These are phyloP conservation scores for Astraeus odoratus DNA, from an alignment of 768 basidiomycete species.

Conservation along the genomic window DNA sequence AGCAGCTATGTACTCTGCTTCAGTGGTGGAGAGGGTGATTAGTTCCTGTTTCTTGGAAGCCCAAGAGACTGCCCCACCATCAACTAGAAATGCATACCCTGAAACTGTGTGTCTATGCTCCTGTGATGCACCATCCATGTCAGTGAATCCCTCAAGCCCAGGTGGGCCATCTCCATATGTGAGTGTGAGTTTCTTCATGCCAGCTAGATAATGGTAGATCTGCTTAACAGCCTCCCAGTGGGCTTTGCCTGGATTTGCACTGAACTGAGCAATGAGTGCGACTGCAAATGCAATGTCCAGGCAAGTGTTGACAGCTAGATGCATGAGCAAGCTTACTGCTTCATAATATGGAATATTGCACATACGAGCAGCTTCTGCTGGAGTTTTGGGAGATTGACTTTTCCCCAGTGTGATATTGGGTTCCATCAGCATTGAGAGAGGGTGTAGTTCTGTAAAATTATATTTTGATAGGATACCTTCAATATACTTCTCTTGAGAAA, in stretches of 20 bases:
- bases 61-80: constrained; percentile 21
- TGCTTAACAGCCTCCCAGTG: not conserved
- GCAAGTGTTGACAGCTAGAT: not conserved
- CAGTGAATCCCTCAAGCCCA: not conserved
- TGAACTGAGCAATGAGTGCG: not conserved
- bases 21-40: constrained; percentile 30
- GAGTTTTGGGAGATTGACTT: constrained; percentile 14
- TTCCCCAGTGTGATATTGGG: constrained; percentile 9
- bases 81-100: constrained; percentile 16
- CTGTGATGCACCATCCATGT: not conserved
- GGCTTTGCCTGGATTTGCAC: not conserved
- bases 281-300: not conserved
- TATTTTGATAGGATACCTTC: constrained; percentile 23
- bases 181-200: constrained; percentile 12
- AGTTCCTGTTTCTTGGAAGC: constrained; percentile 30
- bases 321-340: constrained; percentile 3
- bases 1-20: constrained; percentile 25
- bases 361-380: constrained; percentile 16
- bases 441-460: constrained; percentile 1
- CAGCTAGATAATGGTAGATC: constrained; percentile 1
- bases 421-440: not conserved
- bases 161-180: not conserved
- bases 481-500: constrained; percentile 19
- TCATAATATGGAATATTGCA: constrained; percentile 20
- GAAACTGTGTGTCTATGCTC: constrained; percentile 7